phyloP scores from a whole-genome alignment of 352 stramenopile genomes.

The Phytopythium sindhum region DNA sequence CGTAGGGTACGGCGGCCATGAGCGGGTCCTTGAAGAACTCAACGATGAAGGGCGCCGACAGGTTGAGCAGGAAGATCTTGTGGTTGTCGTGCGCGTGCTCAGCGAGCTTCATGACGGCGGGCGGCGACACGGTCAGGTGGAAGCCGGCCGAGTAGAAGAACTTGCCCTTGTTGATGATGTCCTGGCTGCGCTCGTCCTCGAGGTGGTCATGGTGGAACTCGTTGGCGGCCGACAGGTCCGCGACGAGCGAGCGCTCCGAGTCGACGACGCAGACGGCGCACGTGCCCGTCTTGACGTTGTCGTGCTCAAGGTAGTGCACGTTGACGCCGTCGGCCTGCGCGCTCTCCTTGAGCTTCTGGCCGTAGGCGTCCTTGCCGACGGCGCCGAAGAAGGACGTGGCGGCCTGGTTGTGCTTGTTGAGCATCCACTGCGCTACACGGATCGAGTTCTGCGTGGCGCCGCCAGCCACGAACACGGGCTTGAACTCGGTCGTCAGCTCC shows the following conservation, averaged over 20 bases:
- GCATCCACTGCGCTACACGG: slow-evolving; percentile 99
- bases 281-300: slow-evolving; percentile 92
- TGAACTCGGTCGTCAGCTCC: slow-evolving; percentile 88
- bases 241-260: slow-evolving; percentile 95
- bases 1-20: slow-evolving; percentile 91
- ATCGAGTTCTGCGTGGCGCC: slow-evolving; percentile 99
- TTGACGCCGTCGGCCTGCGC: slow-evolving; percentile 93
- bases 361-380: slow-evolving; percentile 96
- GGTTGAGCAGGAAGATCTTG: slow-evolving; percentile 97
- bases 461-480: slow-evolving; percentile 96
- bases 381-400: slow-evolving; percentile 96
- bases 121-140: slow-evolving; percentile 97
- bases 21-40: slow-evolving; percentile 98
- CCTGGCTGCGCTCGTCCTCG: slow-evolving; percentile 86
- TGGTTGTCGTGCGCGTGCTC: slow-evolving; percentile 92
- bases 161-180: slow-evolving; percentile 92
- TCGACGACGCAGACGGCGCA: slow-evolving; percentile 97
- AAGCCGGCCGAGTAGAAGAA: slow-evolving; percentile 98
- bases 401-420: slow-evolving; percentile 79
- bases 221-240: slow-evolving; percentile 98
- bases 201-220: slow-evolving; percentile 95
- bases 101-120: slow-evolving; percentile 90
- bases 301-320: slow-evolving; percentile 97
- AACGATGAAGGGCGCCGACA: slow-evolving; percentile 98
- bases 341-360: slow-evolving; percentile 90